These are phyloP conservation scores for Fistulina hepatica DNA, from an alignment of 1,284 basidiomycete genomes.

Conservation along the genomic window DNA sequence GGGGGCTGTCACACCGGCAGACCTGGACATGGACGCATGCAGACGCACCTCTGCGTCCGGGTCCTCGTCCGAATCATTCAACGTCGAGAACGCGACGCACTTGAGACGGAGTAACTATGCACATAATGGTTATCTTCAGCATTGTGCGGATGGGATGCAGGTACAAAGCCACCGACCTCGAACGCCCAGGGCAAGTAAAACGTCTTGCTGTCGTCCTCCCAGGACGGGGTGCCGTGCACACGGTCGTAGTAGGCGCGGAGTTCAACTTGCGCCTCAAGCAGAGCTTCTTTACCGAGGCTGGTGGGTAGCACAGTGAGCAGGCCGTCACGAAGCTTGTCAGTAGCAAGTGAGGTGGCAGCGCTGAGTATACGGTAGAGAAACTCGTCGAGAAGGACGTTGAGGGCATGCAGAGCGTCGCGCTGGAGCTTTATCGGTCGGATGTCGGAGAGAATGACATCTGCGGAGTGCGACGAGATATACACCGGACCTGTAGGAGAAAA, in stretches of 20 bases:
- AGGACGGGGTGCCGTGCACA: conserved; percentile 28
- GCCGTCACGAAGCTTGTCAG: conserved; percentile 64
- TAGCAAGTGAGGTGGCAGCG: conserved; percentile 62
- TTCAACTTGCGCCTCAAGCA: conserved; percentile 89
- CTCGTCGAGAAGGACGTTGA: conserved; percentile 86
- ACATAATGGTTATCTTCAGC: conserved; percentile 3
- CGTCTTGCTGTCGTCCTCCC: conserved; percentile 35
- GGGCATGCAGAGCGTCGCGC: conserved; percentile 56
- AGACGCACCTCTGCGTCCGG: conserved; percentile 49
- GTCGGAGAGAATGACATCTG: conserved; percentile 84
- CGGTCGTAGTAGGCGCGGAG: conserved; percentile 76
- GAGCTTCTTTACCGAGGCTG: conserved; percentile 74
- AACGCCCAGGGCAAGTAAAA: conserved; percentile 66
- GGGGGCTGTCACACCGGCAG: conserved; percentile 35
- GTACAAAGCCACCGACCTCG: conserved; percentile 40
- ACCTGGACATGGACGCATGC: conserved; percentile 42
- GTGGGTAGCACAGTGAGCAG: conserved; percentile 68
- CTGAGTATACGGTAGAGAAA: conserved; percentile 66
- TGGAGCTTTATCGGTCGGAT: conserved; percentile 81
- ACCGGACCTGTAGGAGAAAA: conserved; percentile 39
- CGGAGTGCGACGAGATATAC: conserved; percentile 72
- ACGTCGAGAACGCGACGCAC: conserved; percentile 75
- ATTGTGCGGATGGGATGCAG: conserved; percentile 3
- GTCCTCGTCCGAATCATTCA: conserved; percentile 75
- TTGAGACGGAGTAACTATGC: conserved; percentile 64